These are phyloP conservation scores for Cyclostephanos invisitatus DNA, from an alignment of 108 stramenopile species.

Conservation along the genomic window DNA sequence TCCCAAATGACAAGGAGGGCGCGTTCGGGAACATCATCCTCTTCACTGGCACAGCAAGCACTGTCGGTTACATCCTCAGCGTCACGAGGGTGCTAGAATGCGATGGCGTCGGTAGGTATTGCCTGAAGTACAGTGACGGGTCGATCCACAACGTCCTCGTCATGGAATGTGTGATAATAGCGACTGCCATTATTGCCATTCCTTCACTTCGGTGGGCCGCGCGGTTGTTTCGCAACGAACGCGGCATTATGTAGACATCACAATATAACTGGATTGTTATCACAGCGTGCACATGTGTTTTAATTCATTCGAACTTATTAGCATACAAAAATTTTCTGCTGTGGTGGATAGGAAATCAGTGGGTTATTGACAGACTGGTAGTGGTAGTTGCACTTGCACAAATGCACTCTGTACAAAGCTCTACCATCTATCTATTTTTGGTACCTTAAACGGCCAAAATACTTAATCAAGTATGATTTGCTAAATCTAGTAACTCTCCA, in stretches of 20 bases:
- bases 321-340: no score
- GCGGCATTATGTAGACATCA: neutral
- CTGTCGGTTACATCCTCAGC: constrained; percentile 65
- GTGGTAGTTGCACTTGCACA: no score
- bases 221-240: constrained; percentile 5
- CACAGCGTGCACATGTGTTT: neutral
- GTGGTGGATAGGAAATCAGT: no score
- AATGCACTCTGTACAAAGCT: no score
- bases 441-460: no score
- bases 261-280: neutral
- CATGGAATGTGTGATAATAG: constrained; percentile 59
- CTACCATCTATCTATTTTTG: no score
- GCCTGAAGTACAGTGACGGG: constrained; percentile 63
- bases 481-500: no score
- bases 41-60: constrained; percentile 75
- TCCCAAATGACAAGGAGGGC: constrained; percentile 71
- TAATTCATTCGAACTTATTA: neutral
- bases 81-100: constrained; percentile 48
- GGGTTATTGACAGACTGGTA: no score
- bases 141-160: constrained; percentile 63
- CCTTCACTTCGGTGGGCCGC: constrained; percentile 61
- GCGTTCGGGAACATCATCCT: constrained; percentile 87
- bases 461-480: no score
- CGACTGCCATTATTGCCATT: constrained; percentile 61
- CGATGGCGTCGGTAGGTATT: constrained; percentile 40